These are phyloP conservation scores for Kappamyces sp. DNA, from an alignment of 192 early-diverging fungal species.

Conservation along the genomic window DNA sequence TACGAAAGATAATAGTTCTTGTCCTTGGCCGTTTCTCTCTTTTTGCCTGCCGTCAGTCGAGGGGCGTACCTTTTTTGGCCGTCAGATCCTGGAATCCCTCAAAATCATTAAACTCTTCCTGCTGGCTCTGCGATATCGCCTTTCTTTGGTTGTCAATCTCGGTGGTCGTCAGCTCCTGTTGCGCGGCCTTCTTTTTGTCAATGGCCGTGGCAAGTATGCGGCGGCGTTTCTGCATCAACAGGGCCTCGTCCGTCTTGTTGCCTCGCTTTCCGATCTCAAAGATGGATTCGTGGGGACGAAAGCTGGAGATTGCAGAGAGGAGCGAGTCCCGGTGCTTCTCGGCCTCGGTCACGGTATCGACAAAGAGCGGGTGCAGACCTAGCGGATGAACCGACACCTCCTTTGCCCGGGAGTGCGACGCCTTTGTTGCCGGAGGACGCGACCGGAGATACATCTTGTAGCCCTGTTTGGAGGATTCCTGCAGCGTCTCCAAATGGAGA, in stretches of 20 bases:
- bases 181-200: constrained; percentile 48
- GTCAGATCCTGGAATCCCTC: constrained; percentile 20
- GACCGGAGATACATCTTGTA: constrained; percentile 82
- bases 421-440: constrained; percentile 70
- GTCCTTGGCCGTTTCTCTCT: constrained; percentile 34
- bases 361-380: constrained; percentile 75
- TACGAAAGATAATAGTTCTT: constrained; percentile 86
- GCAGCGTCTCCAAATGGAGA: constrained; percentile 57
- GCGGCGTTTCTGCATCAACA: constrained; percentile 43
- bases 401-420: constrained; percentile 84
- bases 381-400: constrained; percentile 61
- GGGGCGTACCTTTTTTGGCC: constrained; percentile 4
- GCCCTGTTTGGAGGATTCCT: constrained; percentile 68
- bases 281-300: constrained; percentile 85
- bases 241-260: constrained; percentile 58
- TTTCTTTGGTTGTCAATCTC: constrained; percentile 18
- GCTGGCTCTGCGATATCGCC: constrained; percentile 22
- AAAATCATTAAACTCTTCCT: constrained; percentile 27
- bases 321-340: constrained; percentile 14
- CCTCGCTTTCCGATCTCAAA: constrained; percentile 92
- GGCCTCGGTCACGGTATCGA: neutral
- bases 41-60: neutral
- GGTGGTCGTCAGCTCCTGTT: constrained; percentile 38
- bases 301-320: constrained; percentile 33
- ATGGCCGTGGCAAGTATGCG: constrained; percentile 37